Conservation (phyloP, 2,329 filamentous ascomycete species). For the Talaromyces verruculosus region DNA sequence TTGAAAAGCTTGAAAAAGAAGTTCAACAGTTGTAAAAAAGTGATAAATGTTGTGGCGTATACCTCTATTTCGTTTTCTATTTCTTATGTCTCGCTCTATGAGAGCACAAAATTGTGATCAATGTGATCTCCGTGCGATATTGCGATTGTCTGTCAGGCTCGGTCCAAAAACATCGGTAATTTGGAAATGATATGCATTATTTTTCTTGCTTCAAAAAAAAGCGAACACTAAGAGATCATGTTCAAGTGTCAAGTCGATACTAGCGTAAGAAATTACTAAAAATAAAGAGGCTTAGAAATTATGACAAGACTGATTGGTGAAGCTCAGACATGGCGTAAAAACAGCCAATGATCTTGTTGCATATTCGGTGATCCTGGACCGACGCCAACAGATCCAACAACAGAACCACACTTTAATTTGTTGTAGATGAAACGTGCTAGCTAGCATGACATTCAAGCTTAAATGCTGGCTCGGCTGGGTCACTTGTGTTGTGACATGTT, state of each 20-base stretch:
- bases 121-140: not conserved
- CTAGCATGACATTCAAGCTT: not conserved
- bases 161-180: not conserved
- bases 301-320: not conserved
- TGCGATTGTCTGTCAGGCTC: not conserved
- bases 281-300: not conserved
- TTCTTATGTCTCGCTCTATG: not conserved
- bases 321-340: not conserved
- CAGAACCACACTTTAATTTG: not conserved
- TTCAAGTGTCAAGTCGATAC: too few species aligned
- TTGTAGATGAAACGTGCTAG: slow-evolving; percentile 6
- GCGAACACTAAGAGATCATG: too few species aligned
- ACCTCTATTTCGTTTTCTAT: not conserved
- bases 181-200: not conserved
- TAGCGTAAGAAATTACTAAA: not conserved
- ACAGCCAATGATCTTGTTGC: not conserved
- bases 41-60: not conserved
- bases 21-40: slow-evolving; percentile 34
- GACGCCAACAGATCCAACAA: not conserved
- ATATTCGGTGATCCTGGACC: too few species aligned
- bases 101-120: not conserved
- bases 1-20: slow-evolving; percentile 40
- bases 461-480: not conserved
- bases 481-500: not conserved
- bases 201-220: too few species aligned